Percentiles rank a stretch among this genome's conserved stretches.
phyloP scores from a whole-genome alignment of 78 protist species.

The Dictyostelium purpureum region DNA sequence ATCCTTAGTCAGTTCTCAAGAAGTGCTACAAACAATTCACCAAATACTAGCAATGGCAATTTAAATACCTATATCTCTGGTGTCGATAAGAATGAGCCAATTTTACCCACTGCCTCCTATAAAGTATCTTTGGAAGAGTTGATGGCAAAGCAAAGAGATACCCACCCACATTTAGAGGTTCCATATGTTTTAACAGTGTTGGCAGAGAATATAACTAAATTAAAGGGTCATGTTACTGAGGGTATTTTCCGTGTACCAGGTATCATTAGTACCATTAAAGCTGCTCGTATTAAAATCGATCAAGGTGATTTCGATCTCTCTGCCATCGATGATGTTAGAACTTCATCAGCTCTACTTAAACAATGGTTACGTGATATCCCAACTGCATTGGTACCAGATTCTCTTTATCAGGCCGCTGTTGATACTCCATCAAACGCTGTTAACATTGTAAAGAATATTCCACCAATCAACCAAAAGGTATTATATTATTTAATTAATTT shows the following conservation, averaged over 20 bases:
- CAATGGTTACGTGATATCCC: slow-evolving; percentile 74
- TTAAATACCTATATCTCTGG: background rate
- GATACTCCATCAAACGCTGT: slow-evolving; percentile 10
- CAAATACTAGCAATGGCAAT: background rate
- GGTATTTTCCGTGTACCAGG: slow-evolving; percentile 79
- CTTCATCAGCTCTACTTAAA: slow-evolving; percentile 54
- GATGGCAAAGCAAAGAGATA: slow-evolving; percentile 42
- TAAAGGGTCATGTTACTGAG: slow-evolving; percentile 59
- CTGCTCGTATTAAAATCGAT: slow-evolving; percentile 1
- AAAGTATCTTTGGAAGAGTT: slow-evolving; percentile 47
- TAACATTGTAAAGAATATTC: slow-evolving; percentile 15
- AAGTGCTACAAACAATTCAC: background rate
- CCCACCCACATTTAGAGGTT: slow-evolving; percentile 47
- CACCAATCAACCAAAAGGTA: slow-evolving; percentile 22
- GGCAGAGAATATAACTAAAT: slow-evolving; percentile 2
- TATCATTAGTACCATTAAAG: slow-evolving; percentile 50
- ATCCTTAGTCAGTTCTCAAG: slow-evolving; percentile 10
- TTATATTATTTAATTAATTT: slow-evolving; percentile 32
- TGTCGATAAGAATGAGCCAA: background rate
- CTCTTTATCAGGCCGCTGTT: slow-evolving; percentile 15
- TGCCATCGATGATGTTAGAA: slow-evolving; percentile 55
- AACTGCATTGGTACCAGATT: slow-evolving; percentile 36
- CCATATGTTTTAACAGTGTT: slow-evolving; percentile 24
- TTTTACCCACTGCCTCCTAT: slow-evolving; percentile 62
- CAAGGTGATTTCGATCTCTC: slow-evolving; percentile 58